Conservation (phyloP, 2,329 filamentous ascomycete genomes). For the Ceratocystis smalleyi region DNA sequence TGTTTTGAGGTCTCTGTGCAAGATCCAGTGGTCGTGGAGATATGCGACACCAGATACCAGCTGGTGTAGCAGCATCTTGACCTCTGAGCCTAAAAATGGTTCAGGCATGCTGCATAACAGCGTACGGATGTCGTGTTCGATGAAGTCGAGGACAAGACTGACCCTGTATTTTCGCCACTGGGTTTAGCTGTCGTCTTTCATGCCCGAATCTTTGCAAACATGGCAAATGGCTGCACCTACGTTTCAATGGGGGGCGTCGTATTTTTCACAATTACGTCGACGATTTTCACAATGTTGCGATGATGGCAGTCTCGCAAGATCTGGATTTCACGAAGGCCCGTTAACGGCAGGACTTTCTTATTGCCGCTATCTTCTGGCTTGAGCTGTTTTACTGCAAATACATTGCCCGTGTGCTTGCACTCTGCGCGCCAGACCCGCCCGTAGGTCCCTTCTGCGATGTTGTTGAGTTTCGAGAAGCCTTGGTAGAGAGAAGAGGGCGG, state of each 20-base stretch:
- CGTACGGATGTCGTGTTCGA: conserved; percentile 91
- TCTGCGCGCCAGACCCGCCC: conserved; percentile 81
- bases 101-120: conserved; percentile 89
- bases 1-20: conserved; percentile 87
- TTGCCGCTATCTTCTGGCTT: conserved; percentile 53
- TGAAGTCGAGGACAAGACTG: conserved; percentile 90
- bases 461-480: conserved; percentile 82
- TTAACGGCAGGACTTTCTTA: conserved; percentile 54
- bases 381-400: conserved; percentile 85
- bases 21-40: conserved; percentile 77
- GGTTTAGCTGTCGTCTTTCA: not conserved
- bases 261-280: conserved; percentile 70
- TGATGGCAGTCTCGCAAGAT: conserved; percentile 70
- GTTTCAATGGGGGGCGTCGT: conserved; percentile 38
- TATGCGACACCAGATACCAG: conserved; percentile 66
- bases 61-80: conserved; percentile 78
- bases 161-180: conserved; percentile 37
- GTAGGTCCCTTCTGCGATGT: conserved; percentile 95
- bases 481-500: conserved; percentile 58
- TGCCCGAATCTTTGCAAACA: conserved; percentile 17
- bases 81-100: conserved; percentile 80
- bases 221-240: conserved; percentile 24
- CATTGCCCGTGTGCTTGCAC: conserved; percentile 54
- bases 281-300: conserved; percentile 64
- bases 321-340: conserved; percentile 83